Conservation (phyloP, 1,139 yeast species). For the Debaryomyces fabryi region DNA sequence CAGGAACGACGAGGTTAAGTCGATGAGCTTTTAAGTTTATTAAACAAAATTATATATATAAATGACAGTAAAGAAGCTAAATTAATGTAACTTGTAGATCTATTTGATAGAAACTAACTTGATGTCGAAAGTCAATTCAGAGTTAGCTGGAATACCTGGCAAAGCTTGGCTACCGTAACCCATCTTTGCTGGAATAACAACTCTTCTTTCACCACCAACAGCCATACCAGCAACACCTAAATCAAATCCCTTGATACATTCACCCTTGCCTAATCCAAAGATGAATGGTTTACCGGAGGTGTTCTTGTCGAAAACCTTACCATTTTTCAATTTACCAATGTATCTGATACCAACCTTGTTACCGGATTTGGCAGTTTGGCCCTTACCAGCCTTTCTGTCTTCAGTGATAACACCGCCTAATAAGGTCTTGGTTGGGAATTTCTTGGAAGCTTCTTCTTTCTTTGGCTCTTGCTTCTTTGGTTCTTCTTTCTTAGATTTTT, state of each 20-base stretch:
- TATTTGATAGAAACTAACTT: conserved; percentile 90
- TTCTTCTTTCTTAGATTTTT: conserved; percentile 22
- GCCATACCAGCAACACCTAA: conserved; percentile 98
- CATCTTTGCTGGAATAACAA: conserved; percentile 91
- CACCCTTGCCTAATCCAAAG: conserved; percentile 93
- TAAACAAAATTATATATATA: conserved; percentile 4
- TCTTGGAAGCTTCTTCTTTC: conserved; percentile 36
- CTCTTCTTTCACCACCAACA: conserved; percentile 98
- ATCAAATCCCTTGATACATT: conserved; percentile 98
- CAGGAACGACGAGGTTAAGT: not conserved
- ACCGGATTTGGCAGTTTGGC: conserved; percentile 85
- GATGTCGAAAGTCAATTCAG: conserved; percentile 93
- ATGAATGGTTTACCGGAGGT: conserved; percentile 94
- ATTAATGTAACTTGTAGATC: conserved; percentile 10
- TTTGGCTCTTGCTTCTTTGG: conserved; percentile 17
- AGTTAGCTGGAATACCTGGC: conserved; percentile 97
- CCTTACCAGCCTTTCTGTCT: conserved; percentile 89
- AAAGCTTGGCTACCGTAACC: conserved; percentile 93
- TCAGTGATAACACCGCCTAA: conserved; percentile 93
- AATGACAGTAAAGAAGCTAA: not conserved
- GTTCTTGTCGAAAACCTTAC: conserved; percentile 95
- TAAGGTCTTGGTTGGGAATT: conserved; percentile 70
- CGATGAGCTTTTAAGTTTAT: conserved; percentile 1
- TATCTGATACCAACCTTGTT: conserved; percentile 95
- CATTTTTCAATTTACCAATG: conserved; percentile 96